Base-by-base conservation (phyloP, 108 stramenopile genomes). In the Epithemia pelagica region DNA sequence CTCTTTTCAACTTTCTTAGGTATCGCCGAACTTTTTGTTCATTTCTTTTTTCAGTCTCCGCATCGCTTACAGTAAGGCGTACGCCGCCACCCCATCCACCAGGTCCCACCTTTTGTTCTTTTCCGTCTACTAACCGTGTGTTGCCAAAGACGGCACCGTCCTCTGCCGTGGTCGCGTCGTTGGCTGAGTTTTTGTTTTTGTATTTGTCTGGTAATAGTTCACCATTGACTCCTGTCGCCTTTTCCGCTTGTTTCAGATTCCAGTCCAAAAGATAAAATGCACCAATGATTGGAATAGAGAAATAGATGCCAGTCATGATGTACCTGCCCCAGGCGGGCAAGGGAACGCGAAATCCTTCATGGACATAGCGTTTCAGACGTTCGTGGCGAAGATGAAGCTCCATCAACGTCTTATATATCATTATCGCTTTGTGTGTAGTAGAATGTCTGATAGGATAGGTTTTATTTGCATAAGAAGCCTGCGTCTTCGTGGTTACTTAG, bases 271-370 rank as follows among this genome's bases (percentile, higher is more conserved):
- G 65, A 58, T 75, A 70, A 62, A 82, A 90, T 25, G 87, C 90
- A 2, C 79, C 82, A 1, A 87, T 69, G 3, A 95, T 70, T 22
- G 91, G 91, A 53, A 93, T 71, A 28, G 75, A 68, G 57, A 87
- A 84, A 64, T 93, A 93, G 28, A 93, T 63, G 28, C 74, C 83
- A 60, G 82, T 83, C 91, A 93, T 93, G 15, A 79, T 74, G 26
- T 62, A 66, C 51, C 77, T 82, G 23, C 92, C 92, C 61, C 61
- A 61, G 3, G 29, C 15, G 21, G 65, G 65, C 28, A 66, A 54
- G 3, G 65, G 65, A n/a, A 28, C 24, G 5, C 65, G 52, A 22
- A 66, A n/a, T 27, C 65, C 65, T 55, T 66, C 54, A 53, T 66
- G 65, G 15, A 66, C 65, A 24, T 28, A 66, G 2, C 31, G 28